Percentiles rank a stretch among this genome's conserved stretches.
phyloP scores from a whole-genome alignment of 441 rosid species.

The Pelargonium australe region DNA sequence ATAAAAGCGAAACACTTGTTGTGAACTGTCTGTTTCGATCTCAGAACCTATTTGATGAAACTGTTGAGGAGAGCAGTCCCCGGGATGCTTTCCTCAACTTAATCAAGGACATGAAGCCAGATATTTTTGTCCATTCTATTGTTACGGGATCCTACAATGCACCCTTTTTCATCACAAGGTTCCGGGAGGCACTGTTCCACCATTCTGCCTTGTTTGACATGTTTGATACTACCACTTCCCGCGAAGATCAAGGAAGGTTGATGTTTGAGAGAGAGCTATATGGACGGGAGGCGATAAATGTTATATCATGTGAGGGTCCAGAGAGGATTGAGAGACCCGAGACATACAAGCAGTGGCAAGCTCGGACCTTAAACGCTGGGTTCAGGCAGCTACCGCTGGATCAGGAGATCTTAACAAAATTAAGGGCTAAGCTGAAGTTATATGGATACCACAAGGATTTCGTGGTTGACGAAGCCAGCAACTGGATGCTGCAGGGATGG shows the following conservation, averaged over 20 bases:
- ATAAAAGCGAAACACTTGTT: slow-evolving; percentile 43
- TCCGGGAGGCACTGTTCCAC: slow-evolving; percentile 1
- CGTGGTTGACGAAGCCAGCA: not conserved
- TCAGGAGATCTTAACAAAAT: not conserved
- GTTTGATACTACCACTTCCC: not conserved
- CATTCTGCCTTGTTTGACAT: slow-evolving; percentile 2
- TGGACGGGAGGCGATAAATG: not conserved
- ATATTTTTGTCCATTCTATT: slow-evolving; percentile 37
- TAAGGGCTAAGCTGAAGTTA: not conserved
- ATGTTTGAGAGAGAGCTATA: not conserved
- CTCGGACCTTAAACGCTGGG: not conserved
- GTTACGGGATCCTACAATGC: not conserved
- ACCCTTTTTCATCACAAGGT: not conserved
- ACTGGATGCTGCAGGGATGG: slow-evolving; percentile 2
- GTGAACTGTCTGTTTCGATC: slow-evolving; percentile 70
- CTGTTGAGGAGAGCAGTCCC: slow-evolving; percentile 57
- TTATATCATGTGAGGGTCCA: not conserved
- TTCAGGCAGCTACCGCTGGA: not conserved
- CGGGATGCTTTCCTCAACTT: slow-evolving; percentile 54
- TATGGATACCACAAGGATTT: slow-evolving; percentile 1
- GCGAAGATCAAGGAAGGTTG: not conserved
- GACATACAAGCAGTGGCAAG: slow-evolving; percentile 7
- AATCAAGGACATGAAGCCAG: slow-evolving; percentile 53
- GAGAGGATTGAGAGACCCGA: not conserved
- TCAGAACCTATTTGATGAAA: slow-evolving; percentile 67